A percentile compares a stretch with the other conserved stretches of the same genome.
Evolutionary conservation across 2,329 filamentous ascomycete genomes (phyloP).

Genomic region (Westerdykella sp.): DNA sequence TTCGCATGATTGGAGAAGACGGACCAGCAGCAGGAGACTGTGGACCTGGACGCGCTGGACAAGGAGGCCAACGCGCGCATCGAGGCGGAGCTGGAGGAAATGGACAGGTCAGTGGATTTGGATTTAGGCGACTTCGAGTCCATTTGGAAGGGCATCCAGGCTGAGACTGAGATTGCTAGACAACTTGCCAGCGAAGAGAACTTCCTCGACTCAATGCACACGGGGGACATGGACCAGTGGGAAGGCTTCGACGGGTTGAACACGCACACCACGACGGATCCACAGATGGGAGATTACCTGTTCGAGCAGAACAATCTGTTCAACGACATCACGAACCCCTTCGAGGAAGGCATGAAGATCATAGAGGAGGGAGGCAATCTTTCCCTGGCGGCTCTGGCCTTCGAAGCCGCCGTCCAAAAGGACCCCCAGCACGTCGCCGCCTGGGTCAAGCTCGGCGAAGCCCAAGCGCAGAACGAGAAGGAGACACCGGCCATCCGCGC

Average conservation of each 20-base stretch:
- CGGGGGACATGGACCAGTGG: slow-evolving; percentile 77
- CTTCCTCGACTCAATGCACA: slow-evolving; percentile 53
- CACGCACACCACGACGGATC: slow-evolving; percentile 63
- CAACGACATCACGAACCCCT: slow-evolving; percentile 72
- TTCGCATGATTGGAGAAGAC: slow-evolving; percentile 80
- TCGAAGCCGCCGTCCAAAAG: slow-evolving; percentile 91
- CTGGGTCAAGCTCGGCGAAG: slow-evolving; percentile 85
- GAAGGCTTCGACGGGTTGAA: slow-evolving; percentile 64
- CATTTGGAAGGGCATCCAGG: slow-evolving; percentile 77
- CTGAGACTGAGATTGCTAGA: slow-evolving; percentile 64
- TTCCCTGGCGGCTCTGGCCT: slow-evolving; percentile 85
- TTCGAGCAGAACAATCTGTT: slow-evolving; percentile 96
- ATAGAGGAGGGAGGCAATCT: slow-evolving; percentile 92
- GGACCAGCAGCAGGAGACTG: slow-evolving; percentile 47
- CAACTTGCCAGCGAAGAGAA: slow-evolving; percentile 63
- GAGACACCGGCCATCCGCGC: slow-evolving; percentile 93
- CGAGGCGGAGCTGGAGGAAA: slow-evolving; percentile 78
- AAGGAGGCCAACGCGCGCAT: slow-evolving; percentile 65
- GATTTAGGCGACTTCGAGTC: slow-evolving; percentile 81
- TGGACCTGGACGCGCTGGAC: slow-evolving; percentile 51
- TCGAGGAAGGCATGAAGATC: slow-evolving; percentile 87
- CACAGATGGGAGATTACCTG: slow-evolving; percentile 79
- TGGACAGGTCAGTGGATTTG: slow-evolving; percentile 75
- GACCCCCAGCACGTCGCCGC: slow-evolving; percentile 81
- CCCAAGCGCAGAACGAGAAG: slow-evolving; percentile 98